phyloP scores from a whole-genome alignment of 495 filamentous ascomycete species.

The Penicillium bialowiezense region DNA sequence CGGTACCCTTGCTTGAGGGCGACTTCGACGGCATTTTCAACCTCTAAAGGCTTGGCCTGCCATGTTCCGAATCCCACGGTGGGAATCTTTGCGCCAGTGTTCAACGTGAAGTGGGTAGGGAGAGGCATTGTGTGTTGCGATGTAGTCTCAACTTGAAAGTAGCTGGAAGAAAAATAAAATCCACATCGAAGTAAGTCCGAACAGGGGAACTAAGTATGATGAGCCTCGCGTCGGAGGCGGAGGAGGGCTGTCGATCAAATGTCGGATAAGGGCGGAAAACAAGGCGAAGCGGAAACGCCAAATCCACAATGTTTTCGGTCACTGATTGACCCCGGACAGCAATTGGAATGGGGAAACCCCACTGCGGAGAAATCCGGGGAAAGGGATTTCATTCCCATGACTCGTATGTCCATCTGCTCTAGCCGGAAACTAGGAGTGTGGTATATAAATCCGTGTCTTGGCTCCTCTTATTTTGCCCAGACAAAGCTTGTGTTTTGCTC shows the following conservation, averaged over 20 bases:
- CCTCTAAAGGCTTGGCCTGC: constrained; percentile 34
- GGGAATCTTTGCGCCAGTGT: constrained; percentile 42
- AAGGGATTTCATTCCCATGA: not conserved
- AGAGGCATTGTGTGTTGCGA: constrained; percentile 26
- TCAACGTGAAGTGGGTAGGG: constrained; percentile 39
- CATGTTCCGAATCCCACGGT: constrained; percentile 35
- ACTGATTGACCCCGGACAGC: too few relatives aligned
- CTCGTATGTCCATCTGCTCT: too few relatives aligned
- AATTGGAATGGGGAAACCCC: too few relatives aligned
- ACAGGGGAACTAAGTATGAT: too few relatives aligned
- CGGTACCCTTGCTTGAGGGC: constrained; percentile 60
- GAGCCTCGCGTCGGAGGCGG: not conserved
- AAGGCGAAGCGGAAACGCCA: not conserved
- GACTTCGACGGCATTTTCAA: constrained; percentile 33
- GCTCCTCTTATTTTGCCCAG: too few relatives aligned
- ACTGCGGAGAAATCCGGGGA: not conserved
- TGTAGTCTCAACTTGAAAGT: not conserved
- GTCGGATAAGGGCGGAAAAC: constrained; percentile 1
- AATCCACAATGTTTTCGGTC: too few relatives aligned
- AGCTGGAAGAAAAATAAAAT: not conserved
- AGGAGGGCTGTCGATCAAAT: not conserved
- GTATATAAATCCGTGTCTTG: too few relatives aligned
- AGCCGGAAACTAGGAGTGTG: too few relatives aligned
- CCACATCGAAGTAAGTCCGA: too few relatives aligned
- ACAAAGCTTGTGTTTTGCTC: too few relatives aligned